Conservation (phyloP, 2,329 filamentous ascomycete genomes). For the Phaeosphaeriaceae sp. region DNA sequence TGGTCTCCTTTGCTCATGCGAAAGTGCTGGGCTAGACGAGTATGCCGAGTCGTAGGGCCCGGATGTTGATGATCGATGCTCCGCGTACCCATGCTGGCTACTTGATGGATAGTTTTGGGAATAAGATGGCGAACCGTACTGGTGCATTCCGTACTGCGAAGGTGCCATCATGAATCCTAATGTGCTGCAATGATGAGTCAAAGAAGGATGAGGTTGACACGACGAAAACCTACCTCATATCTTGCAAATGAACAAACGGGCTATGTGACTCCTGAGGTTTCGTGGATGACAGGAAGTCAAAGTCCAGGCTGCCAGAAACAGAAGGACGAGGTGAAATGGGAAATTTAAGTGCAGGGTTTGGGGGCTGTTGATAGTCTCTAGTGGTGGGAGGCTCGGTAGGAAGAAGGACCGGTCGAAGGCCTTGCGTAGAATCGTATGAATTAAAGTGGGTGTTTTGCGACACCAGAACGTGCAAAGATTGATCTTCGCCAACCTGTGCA, state of each 20-base stretch:
- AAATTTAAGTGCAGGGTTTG: constrained; percentile 16
- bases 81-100: constrained; percentile 38
- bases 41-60: constrained; percentile 38
- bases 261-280: constrained; percentile 30
- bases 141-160: constrained; percentile 47
- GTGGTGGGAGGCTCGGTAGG: too few relatives aligned
- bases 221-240: constrained; percentile 45
- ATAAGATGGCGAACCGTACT: constrained; percentile 43
- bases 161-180: constrained; percentile 50
- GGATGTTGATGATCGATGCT: constrained; percentile 34
- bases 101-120: constrained; percentile 41
- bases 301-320: constrained; percentile 29
- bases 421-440: constrained; percentile 27
- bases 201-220: neutral
- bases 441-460: constrained; percentile 25
- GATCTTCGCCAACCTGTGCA: constrained; percentile 16
- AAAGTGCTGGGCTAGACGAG: constrained; percentile 32
- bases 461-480: constrained; percentile 19
- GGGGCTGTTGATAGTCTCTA: constrained; percentile 21
- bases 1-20: constrained; percentile 35
- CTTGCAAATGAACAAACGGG: constrained; percentile 36
- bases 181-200: constrained; percentile 38
- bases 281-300: constrained; percentile 24
- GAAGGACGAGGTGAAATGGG: constrained; percentile 31
- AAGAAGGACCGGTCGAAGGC: too few relatives aligned